A percentile compares a stretch with the other conserved stretches of the same genome.
Evolutionary conservation across 139 green algal species (phyloP).

Genomic region (Microglena sp.): DNA sequence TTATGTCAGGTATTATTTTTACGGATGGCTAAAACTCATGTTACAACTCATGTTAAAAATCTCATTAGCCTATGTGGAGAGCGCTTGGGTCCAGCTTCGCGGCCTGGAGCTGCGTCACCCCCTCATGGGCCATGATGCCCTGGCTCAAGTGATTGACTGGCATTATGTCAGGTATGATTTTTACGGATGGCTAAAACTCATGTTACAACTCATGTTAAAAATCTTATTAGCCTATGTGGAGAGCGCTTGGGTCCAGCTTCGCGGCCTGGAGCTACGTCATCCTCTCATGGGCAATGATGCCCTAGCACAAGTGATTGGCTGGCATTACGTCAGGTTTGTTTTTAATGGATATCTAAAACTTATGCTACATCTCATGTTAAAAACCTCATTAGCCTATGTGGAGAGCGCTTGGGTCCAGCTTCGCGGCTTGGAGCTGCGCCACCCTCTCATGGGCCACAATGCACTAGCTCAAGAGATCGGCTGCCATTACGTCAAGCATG

Average conservation of each 20-base stretch:
- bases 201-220: too few relatives aligned
- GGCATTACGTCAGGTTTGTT: not conserved
- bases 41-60: too few relatives aligned
- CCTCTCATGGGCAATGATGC: conserved; percentile 45
- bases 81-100: conserved; percentile 53
- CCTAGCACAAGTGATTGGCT: conserved; percentile 38
- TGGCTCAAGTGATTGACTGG: conserved; percentile 40
- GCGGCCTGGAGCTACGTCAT: conserved; percentile 38
- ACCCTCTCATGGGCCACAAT: conserved; percentile 46
- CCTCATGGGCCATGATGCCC: conserved; percentile 42
- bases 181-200: too few relatives aligned
- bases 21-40: too few relatives aligned
- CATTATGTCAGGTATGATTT: not conserved
- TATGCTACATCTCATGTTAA: too few relatives aligned
- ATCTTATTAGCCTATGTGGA: conserved; percentile 70
- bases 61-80: conserved; percentile 63
- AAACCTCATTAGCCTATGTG: conserved; percentile 55
- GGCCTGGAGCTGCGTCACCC: conserved; percentile 42
- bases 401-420: conserved; percentile 67
- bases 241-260: conserved; percentile 57
- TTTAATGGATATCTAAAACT: too few relatives aligned
- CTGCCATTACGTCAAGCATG: too few relatives aligned
- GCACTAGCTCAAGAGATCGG: conserved; percentile 43
- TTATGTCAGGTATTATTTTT: too few relatives aligned
- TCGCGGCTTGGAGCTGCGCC: conserved; percentile 31